Percentiles rank a stretch among this genome's conserved stretches.
phyloP scores from a whole-genome alignment of 73 alveolate species.

The Blepharisma stoltei region DNA sequence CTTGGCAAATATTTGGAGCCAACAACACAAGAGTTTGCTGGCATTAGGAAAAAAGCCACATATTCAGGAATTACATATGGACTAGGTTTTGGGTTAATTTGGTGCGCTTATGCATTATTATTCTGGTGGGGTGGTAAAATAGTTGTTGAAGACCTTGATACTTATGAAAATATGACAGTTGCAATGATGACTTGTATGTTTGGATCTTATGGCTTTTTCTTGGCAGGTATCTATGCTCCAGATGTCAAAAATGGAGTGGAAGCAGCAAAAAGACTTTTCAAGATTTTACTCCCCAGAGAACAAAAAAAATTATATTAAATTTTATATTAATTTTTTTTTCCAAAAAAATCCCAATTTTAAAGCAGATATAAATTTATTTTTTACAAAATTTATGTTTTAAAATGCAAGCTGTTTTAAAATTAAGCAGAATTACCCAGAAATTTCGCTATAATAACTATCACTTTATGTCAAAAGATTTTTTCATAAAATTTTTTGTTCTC shows the following conservation, averaged over 20 bases:
- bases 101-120: slow-evolving; percentile 45
- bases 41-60: not conserved
- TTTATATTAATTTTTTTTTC: too few species aligned
- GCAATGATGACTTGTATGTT: slow-evolving; percentile 22
- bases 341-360: too few species aligned
- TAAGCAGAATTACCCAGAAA: too few species aligned
- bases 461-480: too few species aligned
- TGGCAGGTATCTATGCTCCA: slow-evolving; percentile 27
- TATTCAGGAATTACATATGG: slow-evolving; percentile 36
- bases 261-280: slow-evolving; percentile 49
- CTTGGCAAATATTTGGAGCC: slow-evolving; percentile 29
- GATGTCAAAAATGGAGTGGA: slow-evolving; percentile 39
- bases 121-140: slow-evolving; percentile 58
- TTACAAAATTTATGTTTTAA: too few species aligned
- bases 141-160: slow-evolving; percentile 26
- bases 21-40: slow-evolving; percentile 1
- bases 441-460: too few species aligned
- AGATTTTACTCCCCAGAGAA: too few species aligned
- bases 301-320: too few species aligned
- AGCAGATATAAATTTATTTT: too few species aligned
- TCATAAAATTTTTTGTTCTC: too few species aligned
- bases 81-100: slow-evolving; percentile 39
- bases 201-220: not conserved
- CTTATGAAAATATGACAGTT: slow-evolving; percentile 16
- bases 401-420: too few species aligned